These are phyloP conservation scores for Sechiopsis laciniata DNA, from an alignment of 306 rosid genomes.

Conservation along the genomic window DNA sequence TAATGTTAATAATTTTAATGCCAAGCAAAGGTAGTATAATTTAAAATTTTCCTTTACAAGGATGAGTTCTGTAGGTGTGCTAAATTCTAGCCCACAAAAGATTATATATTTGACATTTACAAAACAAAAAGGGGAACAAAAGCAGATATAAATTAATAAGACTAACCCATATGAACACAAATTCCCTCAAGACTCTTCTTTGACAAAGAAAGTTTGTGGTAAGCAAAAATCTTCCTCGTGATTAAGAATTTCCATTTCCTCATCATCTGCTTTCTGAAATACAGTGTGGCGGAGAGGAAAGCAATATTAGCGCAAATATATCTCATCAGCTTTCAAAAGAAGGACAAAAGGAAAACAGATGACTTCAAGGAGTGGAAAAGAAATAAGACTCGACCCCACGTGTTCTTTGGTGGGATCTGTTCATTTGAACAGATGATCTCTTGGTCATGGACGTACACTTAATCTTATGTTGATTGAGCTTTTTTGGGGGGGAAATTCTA, in stretches of 20 bases:
- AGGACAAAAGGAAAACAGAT: background rate
- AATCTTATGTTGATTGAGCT: too few species aligned
- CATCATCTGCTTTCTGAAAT: constrained; percentile 84
- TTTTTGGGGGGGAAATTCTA: too few species aligned
- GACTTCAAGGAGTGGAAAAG: background rate
- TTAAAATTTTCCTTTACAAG: too few species aligned
- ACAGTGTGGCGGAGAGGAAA: constrained; percentile 4
- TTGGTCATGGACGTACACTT: too few species aligned
- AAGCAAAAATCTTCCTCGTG: constrained; percentile 80
- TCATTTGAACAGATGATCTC: too few species aligned
- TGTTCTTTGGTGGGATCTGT: background rate
- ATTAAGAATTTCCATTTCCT: constrained; percentile 62
- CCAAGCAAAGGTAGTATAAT: too few species aligned
- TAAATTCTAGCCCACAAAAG: constrained; percentile 3
- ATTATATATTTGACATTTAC: constrained; percentile 15
- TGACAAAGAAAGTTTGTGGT: constrained; percentile 68
- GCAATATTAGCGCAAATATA: constrained; percentile 14
- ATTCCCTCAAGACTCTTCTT: constrained; percentile 56
- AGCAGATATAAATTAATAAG: background rate
- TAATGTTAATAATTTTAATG: too few species aligned
- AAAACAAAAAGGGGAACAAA: constrained; percentile 24
- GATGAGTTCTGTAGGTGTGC: background rate
- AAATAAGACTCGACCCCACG: background rate
- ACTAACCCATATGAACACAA: constrained; percentile 13
- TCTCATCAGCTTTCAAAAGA: background rate